These are phyloP conservation scores for Borealophlyctis nickersoniae DNA, from an alignment of 192 early-diverging fungal species.

Conservation along the genomic window DNA sequence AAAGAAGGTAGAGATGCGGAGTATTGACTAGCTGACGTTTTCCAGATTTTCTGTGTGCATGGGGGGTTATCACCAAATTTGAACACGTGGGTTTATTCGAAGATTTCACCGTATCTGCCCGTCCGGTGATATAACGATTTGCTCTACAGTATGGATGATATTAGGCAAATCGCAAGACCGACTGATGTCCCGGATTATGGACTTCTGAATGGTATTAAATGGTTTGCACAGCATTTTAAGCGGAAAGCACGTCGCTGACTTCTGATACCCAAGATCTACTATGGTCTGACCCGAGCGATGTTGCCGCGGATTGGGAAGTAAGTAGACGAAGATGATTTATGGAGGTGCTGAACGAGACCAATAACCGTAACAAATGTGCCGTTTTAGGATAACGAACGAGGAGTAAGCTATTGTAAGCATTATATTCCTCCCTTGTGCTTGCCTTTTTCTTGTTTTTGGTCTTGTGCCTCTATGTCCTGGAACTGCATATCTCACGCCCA, in stretches of 20 bases:
- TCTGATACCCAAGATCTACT: constrained; percentile 57
- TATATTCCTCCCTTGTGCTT: background rate
- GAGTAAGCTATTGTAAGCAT: constrained; percentile 79
- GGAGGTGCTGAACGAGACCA: no score
- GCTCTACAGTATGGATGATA: constrained; percentile 80
- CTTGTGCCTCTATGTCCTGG: background rate
- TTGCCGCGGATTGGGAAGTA: constrained; percentile 72
- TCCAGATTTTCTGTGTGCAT: constrained; percentile 88
- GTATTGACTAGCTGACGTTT: background rate
- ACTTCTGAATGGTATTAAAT: constrained; percentile 63
- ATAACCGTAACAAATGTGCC: no score
- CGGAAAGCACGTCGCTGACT: background rate
- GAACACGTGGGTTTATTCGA: constrained; percentile 35
- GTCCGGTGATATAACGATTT: constrained; percentile 3
- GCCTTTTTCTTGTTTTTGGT: background rate
- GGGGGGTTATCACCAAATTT: constrained; percentile 80
- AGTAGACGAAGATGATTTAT: no score
- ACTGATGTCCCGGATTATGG: constrained; percentile 91
- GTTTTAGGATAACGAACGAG: constrained; percentile 94
- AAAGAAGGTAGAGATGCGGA: background rate
- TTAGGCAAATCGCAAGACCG: constrained; percentile 74
- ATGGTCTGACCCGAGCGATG: constrained; percentile 90
- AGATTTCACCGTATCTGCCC: background rate
- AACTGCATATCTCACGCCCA: background rate
- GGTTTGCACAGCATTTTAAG: background rate